Base-by-base conservation (phyloP, 2,329 filamentous ascomycete genomes). In the Alternaria sp. region DNA sequence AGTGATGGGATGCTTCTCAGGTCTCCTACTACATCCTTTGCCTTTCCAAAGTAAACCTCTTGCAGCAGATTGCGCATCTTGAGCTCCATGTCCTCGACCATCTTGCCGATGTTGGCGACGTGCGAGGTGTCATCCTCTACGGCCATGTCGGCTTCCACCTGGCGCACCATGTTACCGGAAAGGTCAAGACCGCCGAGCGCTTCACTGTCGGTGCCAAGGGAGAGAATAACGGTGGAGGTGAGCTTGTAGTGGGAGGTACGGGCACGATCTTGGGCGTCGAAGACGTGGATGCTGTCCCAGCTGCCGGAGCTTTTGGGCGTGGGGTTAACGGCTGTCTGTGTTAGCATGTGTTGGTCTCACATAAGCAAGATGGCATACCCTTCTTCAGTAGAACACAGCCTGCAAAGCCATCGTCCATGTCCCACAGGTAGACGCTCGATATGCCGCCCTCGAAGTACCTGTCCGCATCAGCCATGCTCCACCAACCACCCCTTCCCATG, bases 31-130 rank as follows among this genome's bases (percentile, higher is more conserved):
- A 99, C 93, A 79, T 99, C 95, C 85, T 96, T 97, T 54, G 95
- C 94, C 84, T 99, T 99, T 76, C 95, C 95, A 80, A 99, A 99
- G 82, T 99, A 99, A 49, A 99, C 95, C 80, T 99, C 95, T 83
- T 99, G 94, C 77, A 99, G 82, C 79, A 98, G 79, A 79, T 99
- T 99, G 66, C 95, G 88, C 95, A 99, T 98, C 85, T 97, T 97
- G 77, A 97, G 87, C 82, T 99, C 95, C 95, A 99, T 98, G 79
- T 99, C 95, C 83, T 99, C 95, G 51, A 99, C 93, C 75, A 99
- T 84, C 67, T 76, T 79, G 54, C 95, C 95, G 60, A 98, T 92
- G 79, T 99, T 99, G 70, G 91, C 91, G 70, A 99, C 95, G 82
- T 99, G 95, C 78, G 90, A 92, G 68, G 90, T 90, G 79, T 98